These are phyloP conservation scores for Eimeria zaria DNA, from an alignment of 169 alveolate genomes.

Conservation along the genomic window DNA sequence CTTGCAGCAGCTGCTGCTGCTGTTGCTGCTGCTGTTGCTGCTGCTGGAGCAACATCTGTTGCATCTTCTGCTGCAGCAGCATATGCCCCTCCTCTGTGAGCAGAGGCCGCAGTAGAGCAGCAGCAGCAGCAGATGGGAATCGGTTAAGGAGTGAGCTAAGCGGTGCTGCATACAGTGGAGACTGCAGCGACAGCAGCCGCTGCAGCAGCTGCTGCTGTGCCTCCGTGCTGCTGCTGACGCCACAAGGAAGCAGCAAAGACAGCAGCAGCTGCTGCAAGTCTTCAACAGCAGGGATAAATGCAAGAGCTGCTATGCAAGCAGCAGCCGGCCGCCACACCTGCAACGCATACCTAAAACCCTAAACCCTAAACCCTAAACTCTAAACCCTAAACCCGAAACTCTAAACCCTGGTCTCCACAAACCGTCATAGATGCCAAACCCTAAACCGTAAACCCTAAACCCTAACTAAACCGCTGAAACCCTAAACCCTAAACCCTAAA, in stretches of 20 bases:
- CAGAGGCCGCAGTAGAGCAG: slow-evolving; percentile 32
- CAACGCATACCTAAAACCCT: neutral
- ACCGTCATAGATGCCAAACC: neutral
- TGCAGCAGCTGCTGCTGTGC: slow-evolving; percentile 77
- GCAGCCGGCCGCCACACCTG: slow-evolving; percentile 72
- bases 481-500: too few relatives aligned
- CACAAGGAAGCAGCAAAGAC: slow-evolving; percentile 37
- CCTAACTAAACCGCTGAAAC: too few relatives aligned
- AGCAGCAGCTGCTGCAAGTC: slow-evolving; percentile 71
- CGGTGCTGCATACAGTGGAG: slow-evolving; percentile 30
- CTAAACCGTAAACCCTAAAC: slow-evolving; percentile 12
- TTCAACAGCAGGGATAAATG: slow-evolving; percentile 9
- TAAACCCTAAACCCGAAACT: neutral
- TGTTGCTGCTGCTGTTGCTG: slow-evolving; percentile 59
- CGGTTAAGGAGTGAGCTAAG: slow-evolving; percentile 29
- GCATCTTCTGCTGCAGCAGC: neutral
- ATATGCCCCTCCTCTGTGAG: slow-evolving; percentile 36
- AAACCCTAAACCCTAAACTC: neutral
- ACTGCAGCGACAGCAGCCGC: slow-evolving; percentile 46
- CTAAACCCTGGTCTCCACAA: neutral
- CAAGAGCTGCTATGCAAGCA: slow-evolving; percentile 35
- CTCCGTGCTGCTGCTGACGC: slow-evolving; percentile 18
- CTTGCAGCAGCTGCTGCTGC: slow-evolving; percentile 4
- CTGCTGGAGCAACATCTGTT: too few relatives aligned
- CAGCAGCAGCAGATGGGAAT: slow-evolving; percentile 33